phyloP scores from a whole-genome alignment of 306 rosid genomes.

The Gastrolobium bilobum region DNA sequence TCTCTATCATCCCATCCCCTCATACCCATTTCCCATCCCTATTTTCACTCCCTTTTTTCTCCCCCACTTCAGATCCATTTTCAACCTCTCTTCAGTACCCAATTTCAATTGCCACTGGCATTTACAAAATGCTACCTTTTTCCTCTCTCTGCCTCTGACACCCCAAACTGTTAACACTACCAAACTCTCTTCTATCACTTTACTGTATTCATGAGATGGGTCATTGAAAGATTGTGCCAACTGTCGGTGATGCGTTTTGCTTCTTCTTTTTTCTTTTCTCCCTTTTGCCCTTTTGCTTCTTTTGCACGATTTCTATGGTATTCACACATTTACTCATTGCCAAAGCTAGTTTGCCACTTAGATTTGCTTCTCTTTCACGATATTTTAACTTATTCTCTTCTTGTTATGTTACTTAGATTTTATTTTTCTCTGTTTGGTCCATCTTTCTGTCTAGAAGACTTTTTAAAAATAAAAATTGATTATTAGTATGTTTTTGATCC shows the following conservation, averaged over 20 bases:
- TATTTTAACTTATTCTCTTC: conserved; percentile 8
- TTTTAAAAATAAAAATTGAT: not conserved
- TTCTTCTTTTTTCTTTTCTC: not conserved
- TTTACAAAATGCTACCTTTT: conserved; percentile 36
- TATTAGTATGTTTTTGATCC: conserved; percentile 34
- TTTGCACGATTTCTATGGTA: conserved; percentile 12
- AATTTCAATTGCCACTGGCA: conserved; percentile 30
- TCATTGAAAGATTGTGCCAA: conserved; percentile 36
- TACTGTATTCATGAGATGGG: conserved; percentile 20
- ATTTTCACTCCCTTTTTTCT: not conserved
- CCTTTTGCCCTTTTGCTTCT: conserved; percentile 32
- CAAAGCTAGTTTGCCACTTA: conserved; percentile 21
- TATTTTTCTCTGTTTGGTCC: conserved; percentile 1
- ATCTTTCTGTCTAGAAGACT: not conserved
- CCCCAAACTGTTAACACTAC: not conserved
- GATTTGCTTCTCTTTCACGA: conserved; percentile 11
- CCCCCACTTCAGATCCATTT: conserved; percentile 45
- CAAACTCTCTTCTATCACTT: conserved; percentile 4
- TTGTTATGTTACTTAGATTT: not conserved
- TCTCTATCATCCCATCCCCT: not conserved
- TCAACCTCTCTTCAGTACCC: conserved; percentile 9
- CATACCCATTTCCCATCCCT: not conserved
- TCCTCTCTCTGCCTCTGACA: conserved; percentile 11
- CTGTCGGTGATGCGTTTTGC: conserved; percentile 48
- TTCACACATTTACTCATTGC: not conserved